Conservation (phyloP, 1,139 yeast species). For the Yamadazyma dushanensis region DNA sequence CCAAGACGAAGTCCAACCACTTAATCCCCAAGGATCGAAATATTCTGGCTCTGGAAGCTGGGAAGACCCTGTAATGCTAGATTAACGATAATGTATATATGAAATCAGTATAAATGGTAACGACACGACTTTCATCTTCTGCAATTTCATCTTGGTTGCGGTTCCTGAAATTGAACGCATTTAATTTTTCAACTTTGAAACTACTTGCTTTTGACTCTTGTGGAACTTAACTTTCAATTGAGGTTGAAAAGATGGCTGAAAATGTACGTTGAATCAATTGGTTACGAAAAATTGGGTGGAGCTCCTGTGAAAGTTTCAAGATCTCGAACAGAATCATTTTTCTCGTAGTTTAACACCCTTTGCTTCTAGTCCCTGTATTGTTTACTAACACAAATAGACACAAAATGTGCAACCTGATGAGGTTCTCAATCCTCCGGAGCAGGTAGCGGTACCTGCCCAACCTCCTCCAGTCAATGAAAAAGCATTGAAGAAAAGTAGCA, state of each 20-base stretch:
- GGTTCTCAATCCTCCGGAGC: slow-evolving; percentile 26
- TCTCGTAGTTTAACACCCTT: too few relatives aligned
- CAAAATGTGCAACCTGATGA: slow-evolving; percentile 23
- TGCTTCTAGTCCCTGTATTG: too few relatives aligned
- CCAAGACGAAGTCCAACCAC: slow-evolving; percentile 2
- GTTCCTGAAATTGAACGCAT: slow-evolving; percentile 5
- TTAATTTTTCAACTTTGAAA: not conserved
- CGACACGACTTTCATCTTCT: not conserved
- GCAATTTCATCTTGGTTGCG: slow-evolving; percentile 4
- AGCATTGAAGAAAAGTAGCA: slow-evolving; percentile 10
- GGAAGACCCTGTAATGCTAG: slow-evolving; percentile 34
- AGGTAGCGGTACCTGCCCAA: slow-evolving; percentile 18
- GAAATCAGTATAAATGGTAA: not conserved
- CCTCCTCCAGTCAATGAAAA: slow-evolving; percentile 14
- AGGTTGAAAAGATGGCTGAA: slow-evolving; percentile 2
- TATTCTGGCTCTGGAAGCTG: slow-evolving; percentile 42
- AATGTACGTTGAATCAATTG: not conserved
- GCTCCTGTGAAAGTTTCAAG: too few relatives aligned
- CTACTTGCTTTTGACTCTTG: not conserved
- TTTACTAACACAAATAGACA: slow-evolving; percentile 2
- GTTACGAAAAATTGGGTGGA: too few relatives aligned
- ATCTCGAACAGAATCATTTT: too few relatives aligned
- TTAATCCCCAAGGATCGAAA: too few relatives aligned
- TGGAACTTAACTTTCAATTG: not conserved
- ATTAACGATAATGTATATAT: too few relatives aligned